Evolutionary conservation across 306 rosid genomes (phyloP).

Genomic region (Boehmeria nivea): DNA sequence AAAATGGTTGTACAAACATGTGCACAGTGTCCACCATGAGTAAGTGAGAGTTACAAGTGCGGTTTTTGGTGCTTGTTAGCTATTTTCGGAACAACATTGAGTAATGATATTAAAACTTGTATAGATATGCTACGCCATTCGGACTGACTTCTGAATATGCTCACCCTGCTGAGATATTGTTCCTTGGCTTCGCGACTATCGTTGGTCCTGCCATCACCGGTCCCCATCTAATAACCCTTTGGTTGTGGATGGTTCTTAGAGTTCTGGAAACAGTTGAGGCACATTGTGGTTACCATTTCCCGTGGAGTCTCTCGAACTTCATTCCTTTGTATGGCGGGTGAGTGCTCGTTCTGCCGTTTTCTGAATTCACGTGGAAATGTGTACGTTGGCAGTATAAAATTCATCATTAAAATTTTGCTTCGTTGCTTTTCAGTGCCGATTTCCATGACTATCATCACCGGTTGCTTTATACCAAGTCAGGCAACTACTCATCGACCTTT

Average conservation of each 20-base stretch:
- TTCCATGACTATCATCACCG: constrained; percentile 98
- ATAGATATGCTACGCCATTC: constrained; percentile 92
- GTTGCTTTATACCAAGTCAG: constrained; percentile 89
- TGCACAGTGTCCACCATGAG: constrained; percentile 96
- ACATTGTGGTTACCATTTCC: constrained; percentile 92
- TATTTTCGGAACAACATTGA: not conserved
- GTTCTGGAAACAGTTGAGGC: constrained; percentile 97
- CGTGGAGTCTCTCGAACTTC: constrained; percentile 90
- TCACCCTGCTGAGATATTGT: constrained; percentile 94
- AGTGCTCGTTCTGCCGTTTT: constrained; percentile 23
- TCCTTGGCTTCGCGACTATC: constrained; percentile 94
- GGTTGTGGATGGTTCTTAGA: constrained; percentile 95
- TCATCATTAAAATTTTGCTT: constrained; percentile 8
- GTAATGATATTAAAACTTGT: constrained; percentile 13
- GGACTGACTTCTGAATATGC: constrained; percentile 97
- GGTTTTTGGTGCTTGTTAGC: not conserved
- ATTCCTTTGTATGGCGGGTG: constrained; percentile 92
- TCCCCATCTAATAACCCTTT: constrained; percentile 83
- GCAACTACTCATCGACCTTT: constrained; percentile 93
- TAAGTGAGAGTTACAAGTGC: constrained; percentile 49
- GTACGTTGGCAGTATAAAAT: not conserved
- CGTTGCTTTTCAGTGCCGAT: constrained; percentile 61
- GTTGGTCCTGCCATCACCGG: constrained; percentile 96
- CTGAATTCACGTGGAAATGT: constrained; percentile 4
- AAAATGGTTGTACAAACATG: constrained; percentile 94